Evolutionary conservation across 2,329 filamentous ascomycete species (phyloP), one percentile per base, ranked within the genome.

Genomic region (Fusarium camptoceras): DNA sequence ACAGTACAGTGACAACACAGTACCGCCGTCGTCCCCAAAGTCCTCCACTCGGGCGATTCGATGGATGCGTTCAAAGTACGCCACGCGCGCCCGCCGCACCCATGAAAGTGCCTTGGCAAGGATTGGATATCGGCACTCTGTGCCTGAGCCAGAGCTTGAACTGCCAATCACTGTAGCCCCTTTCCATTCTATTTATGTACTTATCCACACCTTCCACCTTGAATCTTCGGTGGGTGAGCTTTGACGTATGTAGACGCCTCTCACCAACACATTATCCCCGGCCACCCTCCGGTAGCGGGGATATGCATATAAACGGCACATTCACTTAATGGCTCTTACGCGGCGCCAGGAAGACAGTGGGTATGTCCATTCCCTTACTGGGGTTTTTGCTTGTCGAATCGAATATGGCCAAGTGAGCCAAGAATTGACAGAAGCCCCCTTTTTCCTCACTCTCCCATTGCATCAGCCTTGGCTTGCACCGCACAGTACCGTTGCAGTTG

Each of bases 11-110:
- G 34, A 53, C 34, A 28, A 6, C 16, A 43, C 41, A 11, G 44
- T 47, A 27, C 25, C 30, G 44, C 15, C 47, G 39, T 41, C 30
- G 47, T 44, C 25, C 28, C 44, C 16, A 41, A 18, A 16, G 46
- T 65, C 55, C 24, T 66, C 61, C 63, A 60, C 63, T 66, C 30
- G 61, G 61, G 37, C 66, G 51, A 69, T 69, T 70, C 61, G 18
- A 69, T 61, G 63, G 55, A 51, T 55, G 62, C 39, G 43, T 61
- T 66, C 55, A 50, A 70, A 69, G 49, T 64, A 49, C 66, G 66
- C 66, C 66, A 70, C 65, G 53, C 65, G 53, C 54, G 59, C 49
- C 51, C 39, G 30, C 51, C 39, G 30, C 34, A 55, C 28, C 67
- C 55, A 58, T 55, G 46, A 53, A 51, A 43, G 14, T 5, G 31